A percentile compares a stretch with the other conserved stretches of the same genome.
These are phyloP conservation scores for Neopestalotiopsis rosae DNA, from an alignment of 2,329 filamentous ascomycete species.

Conservation along the genomic window DNA sequence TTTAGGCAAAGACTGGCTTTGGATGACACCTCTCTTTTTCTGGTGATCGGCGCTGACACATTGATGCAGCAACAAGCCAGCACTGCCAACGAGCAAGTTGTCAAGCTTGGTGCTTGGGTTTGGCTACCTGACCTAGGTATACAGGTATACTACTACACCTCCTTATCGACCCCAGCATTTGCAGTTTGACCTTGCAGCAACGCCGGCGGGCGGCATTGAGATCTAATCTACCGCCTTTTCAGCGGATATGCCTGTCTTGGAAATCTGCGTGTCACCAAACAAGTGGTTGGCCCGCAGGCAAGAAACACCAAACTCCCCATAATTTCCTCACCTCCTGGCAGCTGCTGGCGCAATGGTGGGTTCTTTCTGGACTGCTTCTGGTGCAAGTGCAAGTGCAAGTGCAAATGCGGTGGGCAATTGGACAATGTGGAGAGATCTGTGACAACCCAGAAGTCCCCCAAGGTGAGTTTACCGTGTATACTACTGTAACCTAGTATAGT, in stretches of 20 bases:
- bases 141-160: too few relatives aligned
- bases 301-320: not conserved
- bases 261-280: not conserved
- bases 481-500: too few relatives aligned
- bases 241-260: constrained; percentile 2
- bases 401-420: not conserved
- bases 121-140: too few relatives aligned
- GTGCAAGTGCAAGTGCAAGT: not conserved
- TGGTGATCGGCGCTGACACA: not conserved
- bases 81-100: not conserved
- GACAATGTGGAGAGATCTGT: not conserved
- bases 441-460: not conserved
- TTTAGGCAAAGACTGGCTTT: not conserved
- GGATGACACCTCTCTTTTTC: not conserved
- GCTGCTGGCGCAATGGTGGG: not conserved
- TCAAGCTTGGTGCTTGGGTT: not conserved
- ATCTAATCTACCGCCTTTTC: constrained; percentile 1
- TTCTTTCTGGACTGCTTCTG: not conserved
- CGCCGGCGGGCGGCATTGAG: not conserved
- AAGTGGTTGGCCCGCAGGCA: not conserved
- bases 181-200: too few relatives aligned
- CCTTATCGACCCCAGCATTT: too few relatives aligned
- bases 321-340: not conserved
- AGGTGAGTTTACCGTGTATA: too few relatives aligned
- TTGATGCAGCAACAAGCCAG: not conserved